Percentiles rank a stretch among this genome's conserved stretches.
These are phyloP conservation scores for Geosmithia putterillii DNA, from an alignment of 2,329 filamentous ascomycete genomes.

Conservation along the genomic window DNA sequence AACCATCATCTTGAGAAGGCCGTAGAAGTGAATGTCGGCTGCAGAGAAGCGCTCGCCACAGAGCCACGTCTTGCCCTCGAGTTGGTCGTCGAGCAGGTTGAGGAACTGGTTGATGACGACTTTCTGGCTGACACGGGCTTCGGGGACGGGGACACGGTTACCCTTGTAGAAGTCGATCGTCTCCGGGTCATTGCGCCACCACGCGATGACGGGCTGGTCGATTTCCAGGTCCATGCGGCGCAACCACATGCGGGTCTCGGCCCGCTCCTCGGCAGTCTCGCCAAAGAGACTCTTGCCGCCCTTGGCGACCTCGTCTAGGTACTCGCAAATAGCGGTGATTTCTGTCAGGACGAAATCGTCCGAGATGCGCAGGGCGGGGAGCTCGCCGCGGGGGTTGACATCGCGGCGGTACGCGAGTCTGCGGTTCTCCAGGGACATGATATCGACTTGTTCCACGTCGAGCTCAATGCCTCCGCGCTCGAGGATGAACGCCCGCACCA, in stretches of 20 bases:
- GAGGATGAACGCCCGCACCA: no score
- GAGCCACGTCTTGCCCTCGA: constrained; percentile 1
- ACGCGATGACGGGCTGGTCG: constrained; percentile 1
- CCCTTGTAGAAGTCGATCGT: constrained; percentile 4
- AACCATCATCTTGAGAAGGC: no score
- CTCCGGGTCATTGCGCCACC: constrained; percentile 2
- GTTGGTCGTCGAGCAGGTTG: constrained; percentile 3
- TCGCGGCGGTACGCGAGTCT: no score
- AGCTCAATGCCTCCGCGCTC: no score
- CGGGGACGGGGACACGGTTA: background rate
- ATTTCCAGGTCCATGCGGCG: constrained; percentile 4
- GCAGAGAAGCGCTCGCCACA: no score
- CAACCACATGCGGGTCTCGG: constrained; percentile 4
- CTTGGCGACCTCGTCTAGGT: constrained; percentile 3
- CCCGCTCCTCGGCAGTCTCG: background rate
- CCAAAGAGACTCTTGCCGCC: constrained; percentile 1
- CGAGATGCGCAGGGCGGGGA: no score
- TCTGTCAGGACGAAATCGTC: constrained; percentile 3
- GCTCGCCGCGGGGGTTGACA: no score
- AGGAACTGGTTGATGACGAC: constrained; percentile 2
- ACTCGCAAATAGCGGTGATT: constrained; percentile 4
- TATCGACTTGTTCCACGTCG: no score
- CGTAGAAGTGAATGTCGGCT: no score
- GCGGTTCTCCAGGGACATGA: no score
- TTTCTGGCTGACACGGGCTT: constrained; percentile 1